Evolutionary conservation across 2,329 filamentous ascomycete genomes (phyloP).

Genomic region (Neofusicoccum kwambonambiense): DNA sequence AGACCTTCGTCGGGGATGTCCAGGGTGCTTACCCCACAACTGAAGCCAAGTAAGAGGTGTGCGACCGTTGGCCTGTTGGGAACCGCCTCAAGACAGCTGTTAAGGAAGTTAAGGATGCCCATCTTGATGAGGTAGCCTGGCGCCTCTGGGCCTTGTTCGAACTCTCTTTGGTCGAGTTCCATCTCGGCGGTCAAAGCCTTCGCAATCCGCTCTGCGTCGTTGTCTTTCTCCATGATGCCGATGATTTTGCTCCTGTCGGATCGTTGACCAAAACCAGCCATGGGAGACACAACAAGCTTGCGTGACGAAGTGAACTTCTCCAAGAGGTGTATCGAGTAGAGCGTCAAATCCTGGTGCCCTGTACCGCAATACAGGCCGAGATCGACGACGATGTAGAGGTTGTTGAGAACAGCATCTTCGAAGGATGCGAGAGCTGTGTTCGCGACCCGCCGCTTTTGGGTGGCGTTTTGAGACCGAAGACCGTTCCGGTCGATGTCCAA

Average conservation of each 20-base stretch:
- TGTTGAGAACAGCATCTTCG: slow-evolving; percentile 84
- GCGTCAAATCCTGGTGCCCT: slow-evolving; percentile 74
- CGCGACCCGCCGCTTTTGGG: slow-evolving; percentile 61
- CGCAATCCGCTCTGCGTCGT: slow-evolving; percentile 77
- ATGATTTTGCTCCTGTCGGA: slow-evolving; percentile 79
- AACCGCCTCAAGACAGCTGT: slow-evolving; percentile 72
- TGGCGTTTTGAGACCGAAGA: slow-evolving; percentile 50
- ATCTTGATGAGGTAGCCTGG: slow-evolving; percentile 79
- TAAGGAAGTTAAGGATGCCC: slow-evolving; percentile 81
- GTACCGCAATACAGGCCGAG: slow-evolving; percentile 85
- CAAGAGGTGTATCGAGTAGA: slow-evolving; percentile 77
- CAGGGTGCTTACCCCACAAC: slow-evolving; percentile 69
- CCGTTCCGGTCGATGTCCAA: slow-evolving; percentile 63
- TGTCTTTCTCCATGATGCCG: slow-evolving; percentile 79
- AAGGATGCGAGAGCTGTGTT: slow-evolving; percentile 82
- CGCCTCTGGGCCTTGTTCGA: slow-evolving; percentile 67
- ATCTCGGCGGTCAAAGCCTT: slow-evolving; percentile 70
- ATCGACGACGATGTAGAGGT: slow-evolving; percentile 75
- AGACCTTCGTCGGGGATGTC: slow-evolving; percentile 66
- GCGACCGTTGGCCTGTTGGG: slow-evolving; percentile 81
- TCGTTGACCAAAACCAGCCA: slow-evolving; percentile 60
- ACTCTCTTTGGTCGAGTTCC: slow-evolving; percentile 63
- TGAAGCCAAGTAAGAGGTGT: slow-evolving; percentile 86
- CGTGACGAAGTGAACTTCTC: slow-evolving; percentile 83
- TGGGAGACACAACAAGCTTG: slow-evolving; percentile 72